A percentile compares a stretch with the other conserved stretches of the same genome.
phyloP scores from a whole-genome alignment of 2,329 filamentous ascomycete genomes.

The Parasarocladium wereldwijsianum region DNA sequence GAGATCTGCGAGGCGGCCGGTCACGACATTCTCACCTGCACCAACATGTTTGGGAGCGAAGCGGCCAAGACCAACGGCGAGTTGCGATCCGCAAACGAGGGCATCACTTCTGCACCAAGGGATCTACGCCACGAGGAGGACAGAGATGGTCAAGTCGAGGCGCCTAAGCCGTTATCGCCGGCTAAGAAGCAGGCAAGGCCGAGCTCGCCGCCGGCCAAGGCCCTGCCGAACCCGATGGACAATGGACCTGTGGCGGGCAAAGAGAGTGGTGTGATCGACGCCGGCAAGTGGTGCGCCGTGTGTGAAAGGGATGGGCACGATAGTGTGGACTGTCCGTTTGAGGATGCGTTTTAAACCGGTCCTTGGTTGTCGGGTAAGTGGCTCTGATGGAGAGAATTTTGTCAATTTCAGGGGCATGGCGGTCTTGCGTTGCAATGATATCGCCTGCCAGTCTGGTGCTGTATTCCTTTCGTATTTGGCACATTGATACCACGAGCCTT shows the following conservation, averaged over 20 bases:
- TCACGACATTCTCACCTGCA: conserved; percentile 89
- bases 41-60: conserved; percentile 62
- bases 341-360: conserved; percentile 53
- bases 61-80: conserved; percentile 13
- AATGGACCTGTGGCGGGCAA: conserved; percentile 61
- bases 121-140: no score
- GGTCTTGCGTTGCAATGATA: no score
- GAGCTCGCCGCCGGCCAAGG: conserved; percentile 25
- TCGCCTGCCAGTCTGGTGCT: no score
- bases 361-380: no score
- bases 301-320: conserved; percentile 95
- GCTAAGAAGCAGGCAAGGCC: conserved; percentile 25
- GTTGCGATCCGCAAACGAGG: not conserved
- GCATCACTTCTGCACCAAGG: conserved; percentile 15
- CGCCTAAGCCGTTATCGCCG: conserved; percentile 40
- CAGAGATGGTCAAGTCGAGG: no score
- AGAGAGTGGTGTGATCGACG: conserved; percentile 63
- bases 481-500: no score
- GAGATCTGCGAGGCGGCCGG: conserved; percentile 89
- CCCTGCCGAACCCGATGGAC: conserved; percentile 47
- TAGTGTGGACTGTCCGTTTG: conserved; percentile 87
- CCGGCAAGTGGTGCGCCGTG: conserved; percentile 88
- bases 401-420: no score
- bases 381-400: no score
- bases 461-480: no score